These are phyloP conservation scores for Syzygium aromaticum DNA, from an alignment of 345 rosid species.

Conservation along the genomic window DNA sequence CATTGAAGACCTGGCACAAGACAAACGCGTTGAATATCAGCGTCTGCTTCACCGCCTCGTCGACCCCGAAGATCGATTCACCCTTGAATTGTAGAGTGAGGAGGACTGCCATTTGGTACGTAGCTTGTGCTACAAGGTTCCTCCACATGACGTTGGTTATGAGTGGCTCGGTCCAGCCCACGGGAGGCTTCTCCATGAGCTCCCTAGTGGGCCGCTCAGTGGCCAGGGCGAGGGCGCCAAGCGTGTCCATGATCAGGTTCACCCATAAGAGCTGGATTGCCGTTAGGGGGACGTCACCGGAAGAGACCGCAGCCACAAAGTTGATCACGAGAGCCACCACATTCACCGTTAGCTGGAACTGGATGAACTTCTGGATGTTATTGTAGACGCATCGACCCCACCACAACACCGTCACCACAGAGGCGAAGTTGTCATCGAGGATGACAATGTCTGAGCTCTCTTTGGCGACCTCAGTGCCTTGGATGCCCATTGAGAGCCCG, in stretches of 20 bases:
- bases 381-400: slow-evolving; percentile 81
- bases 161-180: slow-evolving; percentile 56
- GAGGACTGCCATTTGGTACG: slow-evolving; percentile 50
- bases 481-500: slow-evolving; percentile 74
- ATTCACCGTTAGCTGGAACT: slow-evolving; percentile 73
- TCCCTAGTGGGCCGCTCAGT: slow-evolving; percentile 59
- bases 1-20: slow-evolving; percentile 71
- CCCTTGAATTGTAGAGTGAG: slow-evolving; percentile 61
- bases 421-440: slow-evolving; percentile 65
- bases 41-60: slow-evolving; percentile 42
- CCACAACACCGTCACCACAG: slow-evolving; percentile 50
- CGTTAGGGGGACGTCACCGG: slow-evolving; percentile 66
- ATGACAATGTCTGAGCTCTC: slow-evolving; percentile 80
- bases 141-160: slow-evolving; percentile 81
- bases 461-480: slow-evolving; percentile 78
- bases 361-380: slow-evolving; percentile 78
- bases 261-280: slow-evolving; percentile 80
- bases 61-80: slow-evolving; percentile 37
- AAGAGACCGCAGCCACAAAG: slow-evolving; percentile 68
- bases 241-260: slow-evolving; percentile 71
- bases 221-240: slow-evolving; percentile 68
- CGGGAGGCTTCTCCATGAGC: slow-evolving; percentile 53
- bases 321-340: slow-evolving; percentile 63
- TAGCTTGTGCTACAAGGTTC: slow-evolving; percentile 55
- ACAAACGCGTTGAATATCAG: slow-evolving; percentile 66